Evolutionary conservation across 2,329 filamentous ascomycete species (phyloP), one percentile per base, ranked within the genome.

Genomic region (Penicillium expansum): DNA sequence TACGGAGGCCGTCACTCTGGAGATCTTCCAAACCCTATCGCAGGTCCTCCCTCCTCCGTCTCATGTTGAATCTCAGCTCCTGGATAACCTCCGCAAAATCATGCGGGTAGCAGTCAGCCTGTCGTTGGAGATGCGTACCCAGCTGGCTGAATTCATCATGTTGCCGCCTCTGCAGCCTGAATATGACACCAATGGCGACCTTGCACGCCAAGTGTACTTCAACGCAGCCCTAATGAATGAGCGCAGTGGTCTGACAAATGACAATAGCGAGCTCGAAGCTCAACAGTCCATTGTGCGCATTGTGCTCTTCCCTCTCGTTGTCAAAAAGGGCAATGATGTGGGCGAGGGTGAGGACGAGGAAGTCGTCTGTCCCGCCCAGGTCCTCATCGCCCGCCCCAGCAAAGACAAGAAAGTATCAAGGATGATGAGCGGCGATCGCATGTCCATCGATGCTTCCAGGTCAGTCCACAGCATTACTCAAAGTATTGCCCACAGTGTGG

Each of bases 81-180:
- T 92, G 66, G 85, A 90, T 33, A 92, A 93, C 62, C 83, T 99
- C 52, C 88, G 89, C 67, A 91, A 90, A 66, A 92, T 99, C 50
- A 86, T 99, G 76, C 86, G 86, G 63, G 86, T 93, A 60, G 94
- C 95, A 0, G 94, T 97, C 48, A 89, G 90, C 57, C 84, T 99
- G 11, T 92, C 92, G 1, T 87, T 99, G 63, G 92, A 97, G 78
- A 99, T 99, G 94, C 92, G 94, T 71, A 95, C 89, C 16, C 94
- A 99, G 74, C 87, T 91, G 58, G 92, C 94, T 37, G 94, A 97
- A 78, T 99, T 96, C 79, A 94, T 96, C 80, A 99, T 99, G 93
- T 86, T 97, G 18, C 93, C 94, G 29, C 94, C 94, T 5, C 81
- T 96, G 55, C 91, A 94, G 74, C 94, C 94, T 22, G 92, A 97